phyloP scores from a whole-genome alignment of 2,329 filamentous ascomycete genomes.

The Penicillium sp. region DNA sequence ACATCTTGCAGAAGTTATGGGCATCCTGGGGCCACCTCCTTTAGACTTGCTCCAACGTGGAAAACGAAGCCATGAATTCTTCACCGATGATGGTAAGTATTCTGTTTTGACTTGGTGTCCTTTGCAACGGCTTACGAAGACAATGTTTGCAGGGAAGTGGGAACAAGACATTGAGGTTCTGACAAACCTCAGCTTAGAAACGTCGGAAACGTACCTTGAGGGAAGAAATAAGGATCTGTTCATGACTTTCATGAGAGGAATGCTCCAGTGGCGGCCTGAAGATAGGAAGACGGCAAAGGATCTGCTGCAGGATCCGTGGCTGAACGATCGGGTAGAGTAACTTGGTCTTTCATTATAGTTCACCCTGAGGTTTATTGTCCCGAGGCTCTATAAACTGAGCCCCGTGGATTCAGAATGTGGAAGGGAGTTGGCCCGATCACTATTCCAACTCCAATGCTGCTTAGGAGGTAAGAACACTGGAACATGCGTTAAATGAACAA shows the following conservation, averaged over 20 bases:
- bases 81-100: constrained; percentile 8
- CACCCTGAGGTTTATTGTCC: too few relatives aligned
- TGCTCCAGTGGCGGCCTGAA: constrained; percentile 18
- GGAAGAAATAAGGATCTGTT: constrained; percentile 16
- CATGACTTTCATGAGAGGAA: constrained; percentile 13
- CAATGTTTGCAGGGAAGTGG: constrained; percentile 3
- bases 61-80: constrained; percentile 2
- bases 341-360: too few relatives aligned
- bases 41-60: background rate
- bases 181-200: background rate
- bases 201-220: background rate
- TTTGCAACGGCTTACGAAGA: background rate
- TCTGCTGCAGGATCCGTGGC: constrained; percentile 14
- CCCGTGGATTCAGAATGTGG: too few relatives aligned
- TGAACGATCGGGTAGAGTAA: background rate
- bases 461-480: too few relatives aligned
- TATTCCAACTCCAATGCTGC: too few relatives aligned
- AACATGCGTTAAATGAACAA: too few relatives aligned
- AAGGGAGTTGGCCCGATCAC: too few relatives aligned
- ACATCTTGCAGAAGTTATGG: constrained; percentile 9
- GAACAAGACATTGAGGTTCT: background rate
- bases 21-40: constrained; percentile 5
- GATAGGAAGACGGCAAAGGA: constrained; percentile 13
- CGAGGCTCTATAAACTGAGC: too few relatives aligned
- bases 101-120: background rate